Percentiles rank a stretch among this genome's conserved stretches.
phyloP scores from a whole-genome alignment of 2,329 filamentous ascomycete species.

The Xylariaceae sp. region DNA sequence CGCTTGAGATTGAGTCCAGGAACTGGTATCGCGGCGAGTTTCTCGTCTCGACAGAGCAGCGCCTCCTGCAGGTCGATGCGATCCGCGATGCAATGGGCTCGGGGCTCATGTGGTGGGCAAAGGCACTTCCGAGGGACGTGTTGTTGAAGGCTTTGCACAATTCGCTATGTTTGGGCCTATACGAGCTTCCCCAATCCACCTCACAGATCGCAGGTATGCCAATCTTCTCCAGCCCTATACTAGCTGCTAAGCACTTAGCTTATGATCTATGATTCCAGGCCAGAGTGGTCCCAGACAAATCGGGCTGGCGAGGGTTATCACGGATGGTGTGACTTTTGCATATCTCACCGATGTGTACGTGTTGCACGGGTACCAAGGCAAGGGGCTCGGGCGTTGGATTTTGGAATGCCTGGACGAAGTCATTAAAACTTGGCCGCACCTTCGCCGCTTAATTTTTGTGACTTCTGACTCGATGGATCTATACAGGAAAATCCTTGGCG shows the following conservation, averaged over 20 bases:
- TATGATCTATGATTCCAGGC: slow-evolving; percentile 16
- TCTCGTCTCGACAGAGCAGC: slow-evolving; percentile 57
- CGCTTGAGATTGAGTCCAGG: slow-evolving; percentile 26
- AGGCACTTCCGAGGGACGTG: slow-evolving; percentile 44
- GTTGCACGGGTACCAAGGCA: slow-evolving; percentile 44
- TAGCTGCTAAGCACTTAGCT: not conserved
- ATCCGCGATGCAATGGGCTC: slow-evolving; percentile 54
- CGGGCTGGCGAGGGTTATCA: slow-evolving; percentile 61
- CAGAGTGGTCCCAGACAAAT: slow-evolving; percentile 35
- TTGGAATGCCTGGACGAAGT: slow-evolving; percentile 48
- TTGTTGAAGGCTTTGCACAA: slow-evolving; percentile 52
- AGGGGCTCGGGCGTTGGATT: slow-evolving; percentile 53
- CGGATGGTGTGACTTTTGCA: slow-evolving; percentile 64
- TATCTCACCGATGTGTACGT: slow-evolving; percentile 61
- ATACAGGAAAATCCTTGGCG: slow-evolving; percentile 47
- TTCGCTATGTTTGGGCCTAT: slow-evolving; percentile 58
- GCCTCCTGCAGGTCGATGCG: slow-evolving; percentile 49
- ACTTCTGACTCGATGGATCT: slow-evolving; percentile 39
- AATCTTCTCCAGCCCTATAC: not conserved
- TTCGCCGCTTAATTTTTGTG: slow-evolving; percentile 57
- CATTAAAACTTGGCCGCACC: slow-evolving; percentile 42
- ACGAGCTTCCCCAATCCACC: slow-evolving; percentile 37
- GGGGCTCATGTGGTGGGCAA: slow-evolving; percentile 60
- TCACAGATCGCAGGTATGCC: slow-evolving; percentile 33
- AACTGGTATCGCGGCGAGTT: slow-evolving; percentile 53